Evolutionary conservation across 148 eudicot genomes (phyloP), one percentile per base, ranked within the genome.

Genomic region (Rhododendron williamsianum): DNA sequence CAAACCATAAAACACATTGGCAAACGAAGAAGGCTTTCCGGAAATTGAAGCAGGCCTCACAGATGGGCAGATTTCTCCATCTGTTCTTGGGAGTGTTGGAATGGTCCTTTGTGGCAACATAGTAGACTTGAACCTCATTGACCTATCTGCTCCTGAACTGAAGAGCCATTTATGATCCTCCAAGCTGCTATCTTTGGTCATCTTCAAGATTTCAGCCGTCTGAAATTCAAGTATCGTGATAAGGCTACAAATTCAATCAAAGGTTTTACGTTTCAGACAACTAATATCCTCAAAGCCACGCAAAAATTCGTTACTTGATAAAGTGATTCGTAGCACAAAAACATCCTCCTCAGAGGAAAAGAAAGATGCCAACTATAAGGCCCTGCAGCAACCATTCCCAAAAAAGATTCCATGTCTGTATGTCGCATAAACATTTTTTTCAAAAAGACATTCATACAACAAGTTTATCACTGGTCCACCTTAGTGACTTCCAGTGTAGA

Each of bases 191-290:
- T 85, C 82, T 60, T 85, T 86, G 84, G 87, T 84, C 27, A 89
- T 90, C 90, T 89, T 91, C 87, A 94, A 85, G 84, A 93, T 82
- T 83, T 92, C 96, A 87, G 89, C 88, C 38, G 90, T 91, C 99
- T 97, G 95, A 89, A 89, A 91, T 86, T 78, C 35, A 45, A 65
- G 78, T 11, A 58, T 45, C 78, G 78, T 11, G 36, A 79, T 77
- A 76, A 74, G 76, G 81, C 73, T 54, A 86, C 46, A 74, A 86
- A 45, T 49, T 80, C 58, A 80, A 69, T 41, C 43, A 18, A 45
- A n/a, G 74, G 54, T 45, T 10, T 27, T 18, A 18, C n/a, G 1
- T 71, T 71, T 71, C 76, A 69, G 56, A 67, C 9, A 82, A 76
- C 41, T 43, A 65, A n/a, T 45, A 82, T 82, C 16, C 3, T 82